Percentiles rank a stretch among this genome's conserved stretches.
phyloP scores from a whole-genome alignment of 371 early-diverging fungal genomes.

The Pancytospora philotis region DNA sequence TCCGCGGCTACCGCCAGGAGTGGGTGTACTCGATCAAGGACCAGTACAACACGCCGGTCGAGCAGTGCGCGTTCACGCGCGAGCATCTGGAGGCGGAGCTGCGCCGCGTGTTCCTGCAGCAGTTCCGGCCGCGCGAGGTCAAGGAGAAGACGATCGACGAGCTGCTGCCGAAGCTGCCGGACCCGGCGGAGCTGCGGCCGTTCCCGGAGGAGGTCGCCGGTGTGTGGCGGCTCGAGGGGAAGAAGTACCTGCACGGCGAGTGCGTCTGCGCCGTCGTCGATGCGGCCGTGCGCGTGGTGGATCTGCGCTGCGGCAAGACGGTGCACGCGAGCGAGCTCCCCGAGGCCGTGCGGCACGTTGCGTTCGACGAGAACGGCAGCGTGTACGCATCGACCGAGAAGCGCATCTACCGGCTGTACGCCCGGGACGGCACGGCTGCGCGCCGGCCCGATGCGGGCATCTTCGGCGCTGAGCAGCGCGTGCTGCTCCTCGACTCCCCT shows the following conservation, averaged over 20 bases:
- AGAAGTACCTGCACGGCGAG: not conserved
- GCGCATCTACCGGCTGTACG: not conserved
- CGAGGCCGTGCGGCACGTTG: not conserved
- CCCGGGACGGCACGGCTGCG: not conserved
- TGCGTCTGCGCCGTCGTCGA: not conserved
- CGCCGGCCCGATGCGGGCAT: no score
- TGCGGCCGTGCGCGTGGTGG: not conserved
- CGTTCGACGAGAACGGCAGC: not conserved
- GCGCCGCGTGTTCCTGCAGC: constrained; percentile 27
- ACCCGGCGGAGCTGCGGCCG: constrained; percentile 20
- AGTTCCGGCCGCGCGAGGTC: constrained; percentile 24
- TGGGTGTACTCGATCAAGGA: constrained; percentile 28
- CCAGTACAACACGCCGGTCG: constrained; percentile 18
- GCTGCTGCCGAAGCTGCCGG: constrained; percentile 14
- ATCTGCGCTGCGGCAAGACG: not conserved
- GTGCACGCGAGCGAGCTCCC: not conserved
- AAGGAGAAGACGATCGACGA: constrained; percentile 24
- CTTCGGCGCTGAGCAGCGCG: not conserved
- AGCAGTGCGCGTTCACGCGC: not conserved
- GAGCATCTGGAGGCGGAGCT: constrained; percentile 32
- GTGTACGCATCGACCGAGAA: not conserved
- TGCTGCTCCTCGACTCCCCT: not conserved
- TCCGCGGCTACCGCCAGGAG: constrained; percentile 41
- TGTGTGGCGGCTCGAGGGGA: constrained; percentile 3
- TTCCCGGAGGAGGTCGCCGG: constrained; percentile 21